phyloP scores from a whole-genome alignment of 106 monocot genomes.

The Narthecium ossifragum region DNA sequence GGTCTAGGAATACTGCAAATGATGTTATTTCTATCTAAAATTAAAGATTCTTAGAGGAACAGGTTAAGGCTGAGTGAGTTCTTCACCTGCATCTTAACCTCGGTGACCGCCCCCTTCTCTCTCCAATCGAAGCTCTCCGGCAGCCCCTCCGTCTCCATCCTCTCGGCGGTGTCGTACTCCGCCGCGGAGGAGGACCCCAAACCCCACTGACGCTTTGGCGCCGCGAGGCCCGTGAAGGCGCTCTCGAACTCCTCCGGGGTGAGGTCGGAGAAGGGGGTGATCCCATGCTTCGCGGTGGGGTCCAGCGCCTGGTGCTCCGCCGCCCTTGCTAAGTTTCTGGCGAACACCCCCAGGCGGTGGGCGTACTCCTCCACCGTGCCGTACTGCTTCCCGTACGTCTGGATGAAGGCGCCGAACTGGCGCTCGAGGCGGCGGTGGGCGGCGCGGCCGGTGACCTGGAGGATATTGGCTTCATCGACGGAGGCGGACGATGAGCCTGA shows the following conservation, averaged over 20 bases:
- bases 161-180: constrained; percentile 1
- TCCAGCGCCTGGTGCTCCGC: constrained; percentile 78
- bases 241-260: constrained; percentile 76
- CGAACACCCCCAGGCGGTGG: constrained; percentile 54
- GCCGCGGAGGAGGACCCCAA: background rate
- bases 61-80: constrained; percentile 1
- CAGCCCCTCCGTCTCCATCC: constrained; percentile 18
- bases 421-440: constrained; percentile 6
- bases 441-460: constrained; percentile 10
- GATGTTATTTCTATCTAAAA: background rate
- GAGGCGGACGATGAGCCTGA: background rate
- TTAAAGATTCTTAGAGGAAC: background rate
- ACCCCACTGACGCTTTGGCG: background rate
- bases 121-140: constrained; percentile 85
- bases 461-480: constrained; percentile 2
- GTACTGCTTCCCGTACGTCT: constrained; percentile 50
- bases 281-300: constrained; percentile 68
- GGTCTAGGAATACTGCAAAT: background rate
- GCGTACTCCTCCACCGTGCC: constrained; percentile 45
- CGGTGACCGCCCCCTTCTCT: constrained; percentile 73
- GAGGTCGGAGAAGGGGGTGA: constrained; percentile 82
- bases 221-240: constrained; percentile 33
- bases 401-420: constrained; percentile 44
- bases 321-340: constrained; percentile 49
- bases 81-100: constrained; percentile 75